Conservation (phyloP, 2,329 filamentous ascomycete genomes). For the Fusarium torreyae region DNA sequence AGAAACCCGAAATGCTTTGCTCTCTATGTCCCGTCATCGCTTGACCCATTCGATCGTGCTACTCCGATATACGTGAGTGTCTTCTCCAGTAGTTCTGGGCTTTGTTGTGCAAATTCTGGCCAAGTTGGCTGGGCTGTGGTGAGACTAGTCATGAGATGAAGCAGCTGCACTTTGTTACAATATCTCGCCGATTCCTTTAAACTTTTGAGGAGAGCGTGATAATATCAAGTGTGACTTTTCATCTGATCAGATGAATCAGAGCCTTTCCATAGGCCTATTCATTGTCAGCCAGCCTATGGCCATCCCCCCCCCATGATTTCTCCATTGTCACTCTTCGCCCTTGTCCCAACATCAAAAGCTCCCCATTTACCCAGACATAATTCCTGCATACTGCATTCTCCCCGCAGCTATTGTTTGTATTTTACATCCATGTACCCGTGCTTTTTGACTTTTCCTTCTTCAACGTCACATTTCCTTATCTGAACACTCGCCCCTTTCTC, state of each 20-base stretch:
- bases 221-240: slow-evolving; percentile 1
- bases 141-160: slow-evolving; percentile 6
- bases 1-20: slow-evolving; percentile 51
- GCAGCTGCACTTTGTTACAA: slow-evolving; percentile 14
- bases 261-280: slow-evolving; percentile 5
- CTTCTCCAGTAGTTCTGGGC: slow-evolving; percentile 24
- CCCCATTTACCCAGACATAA: slow-evolving; percentile 8
- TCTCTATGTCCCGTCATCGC: not conserved
- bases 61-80: not conserved
- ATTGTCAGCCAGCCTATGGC: slow-evolving; percentile 20
- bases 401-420: slow-evolving; percentile 21
- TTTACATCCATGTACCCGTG: slow-evolving; percentile 7
- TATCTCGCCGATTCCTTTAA: slow-evolving; percentile 1
- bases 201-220: not conserved
- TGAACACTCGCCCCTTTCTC: not conserved
- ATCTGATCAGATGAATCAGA: slow-evolving; percentile 1
- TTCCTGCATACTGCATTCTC: slow-evolving; percentile 19
- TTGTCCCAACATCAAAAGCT: slow-evolving; percentile 19
- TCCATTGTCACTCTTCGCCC: slow-evolving; percentile 23
- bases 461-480: slow-evolving; percentile 11
- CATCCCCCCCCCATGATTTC: slow-evolving; percentile 5
- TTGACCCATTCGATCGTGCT: not conserved
- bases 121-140: slow-evolving; percentile 9
- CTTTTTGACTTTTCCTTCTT: not conserved
- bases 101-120: slow-evolving; percentile 5